Evolutionary conservation across 495 filamentous ascomycete species (phyloP), one percentile per base, ranked within the genome.

Genomic region (Lasiosphaeria hispida): DNA sequence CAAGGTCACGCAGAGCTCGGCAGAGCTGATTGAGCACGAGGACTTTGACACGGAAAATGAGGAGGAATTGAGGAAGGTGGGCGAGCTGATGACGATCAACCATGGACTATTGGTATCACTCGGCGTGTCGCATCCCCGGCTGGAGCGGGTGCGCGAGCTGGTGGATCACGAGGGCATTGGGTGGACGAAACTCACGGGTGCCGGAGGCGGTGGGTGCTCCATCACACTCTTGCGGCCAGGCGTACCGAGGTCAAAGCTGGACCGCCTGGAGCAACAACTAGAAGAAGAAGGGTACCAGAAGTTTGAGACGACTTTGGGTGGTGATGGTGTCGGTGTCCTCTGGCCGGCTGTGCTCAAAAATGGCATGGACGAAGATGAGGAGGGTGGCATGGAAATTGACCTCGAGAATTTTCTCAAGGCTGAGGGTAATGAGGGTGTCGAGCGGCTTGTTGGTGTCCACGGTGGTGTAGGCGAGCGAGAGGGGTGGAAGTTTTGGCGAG

Each of bases 121-220:
- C 6, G 94, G 94, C 9, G 93, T 96, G 34, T 96, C 92, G 1
- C 94, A 98, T 73, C 94, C 94, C 11, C 85, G 88, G 36, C 80
- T 98, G 48, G 94, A 98, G 72, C 86, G 93, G 5, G 88, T 98
- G 62, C 82, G 94, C 18, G 93, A 96, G 73, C 78, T 98, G 14
- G 89, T 97, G 48, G 93, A 97, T 62, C 83, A 89, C 57, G 80
- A 89, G 35, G 87, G 89, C n/a, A 87, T 96, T 53, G 94, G 94
- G 35, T 97, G 91, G 91, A 95, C 94, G 5, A 98, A 98, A 68
- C 81, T 98, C 47, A 98, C 94, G 1, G 94, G 94, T 55, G 94
- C 92, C 6, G 94, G 94, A 10, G 94, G 93, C 4, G 94, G 94
- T 39, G 94, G 94, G 1, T 96, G 94, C 70, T 91, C 92, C 1